Percentiles rank a stretch among this genome's conserved stretches.
Conservation (phyloP, 768 basidiomycete species). For the Suillus bovinus region DNA sequence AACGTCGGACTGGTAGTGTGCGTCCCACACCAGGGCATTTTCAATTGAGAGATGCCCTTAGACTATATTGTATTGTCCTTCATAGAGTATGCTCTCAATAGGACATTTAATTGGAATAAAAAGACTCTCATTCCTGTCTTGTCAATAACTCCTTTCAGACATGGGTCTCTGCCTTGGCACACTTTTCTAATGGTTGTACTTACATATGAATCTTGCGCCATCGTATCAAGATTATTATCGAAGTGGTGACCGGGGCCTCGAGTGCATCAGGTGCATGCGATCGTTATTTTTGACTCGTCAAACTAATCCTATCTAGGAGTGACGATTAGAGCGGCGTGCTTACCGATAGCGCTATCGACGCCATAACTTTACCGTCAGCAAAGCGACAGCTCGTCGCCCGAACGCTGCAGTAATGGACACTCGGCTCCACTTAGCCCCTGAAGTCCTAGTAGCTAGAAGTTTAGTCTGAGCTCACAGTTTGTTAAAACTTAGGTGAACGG, state of each 20-base stretch:
- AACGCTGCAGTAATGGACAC: too few relatives aligned
- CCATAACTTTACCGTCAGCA: neutral
- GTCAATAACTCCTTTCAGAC: too few relatives aligned
- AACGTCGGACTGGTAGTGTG: too few relatives aligned
- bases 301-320: neutral
- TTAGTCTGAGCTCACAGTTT: neutral
- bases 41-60: too few relatives aligned
- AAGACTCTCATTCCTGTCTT: too few relatives aligned
- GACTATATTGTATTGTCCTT: too few relatives aligned
- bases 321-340: neutral
- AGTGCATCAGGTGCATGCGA: neutral
- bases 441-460: neutral
- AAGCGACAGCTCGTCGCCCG: too few relatives aligned
- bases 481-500: neutral
- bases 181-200: neutral
- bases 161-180: too few relatives aligned
- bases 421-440: neutral
- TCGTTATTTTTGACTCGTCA: neutral
- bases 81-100: too few relatives aligned
- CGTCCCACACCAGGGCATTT: too few relatives aligned
- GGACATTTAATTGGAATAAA: too few relatives aligned
- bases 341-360: neutral
- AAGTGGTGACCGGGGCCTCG: neutral
- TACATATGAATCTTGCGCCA: neutral
- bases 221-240: neutral